Base-by-base conservation (phyloP, 768 basidiomycete genomes). In the Ephemerocybe angulata region DNA sequence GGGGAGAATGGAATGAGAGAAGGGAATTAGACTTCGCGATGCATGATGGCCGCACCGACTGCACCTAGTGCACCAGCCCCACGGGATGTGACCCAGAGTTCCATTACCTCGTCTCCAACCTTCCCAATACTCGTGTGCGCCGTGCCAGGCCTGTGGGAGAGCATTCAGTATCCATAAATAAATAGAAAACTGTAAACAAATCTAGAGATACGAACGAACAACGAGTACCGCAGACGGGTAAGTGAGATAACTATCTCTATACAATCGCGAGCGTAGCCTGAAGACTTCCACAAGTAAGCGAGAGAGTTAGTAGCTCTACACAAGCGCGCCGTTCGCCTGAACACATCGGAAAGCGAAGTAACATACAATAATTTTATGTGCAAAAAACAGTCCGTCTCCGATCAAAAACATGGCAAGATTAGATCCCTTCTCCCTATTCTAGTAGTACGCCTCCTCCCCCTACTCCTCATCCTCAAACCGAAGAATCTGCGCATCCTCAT, bases 401-500 rank as follows among this genome's bases (percentile, higher is more conserved):
- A 50, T 35, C 48, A 50, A 29, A 15, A 52, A 43, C 25, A 46
- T n/a, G 28, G 41, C 21, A 30, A 7, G 22, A 42, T 37, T 25
- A 38, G 28, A 27, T 24, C 50, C 21, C 37, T 40, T 15, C 19
- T 27, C 37, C 21, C 7, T n/a, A 19, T 33, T 30, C 37, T n/a
- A n/a, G n/a, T n/a, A n/a, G n/a, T n/a, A n/a, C n/a, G n/a, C 27
- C 41, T 33, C 27, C 21, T 4, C 30, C 19, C 44, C 27, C 66
- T 65, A 75, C 11, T 80, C 79, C 62, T 93, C 91, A 60, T 93
- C 91, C 62, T 92, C 89, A 63, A 93, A 93, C 50, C 85, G 77
- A 54, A 93, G 70, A 54, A 93, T 82, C 70, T 90, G 91, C 21
- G 91, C 91, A 69, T 94, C 92, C 67, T 93, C 91, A 64, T 94